Evolutionary conservation across 2,329 filamentous ascomycete genomes (phyloP).

Genomic region (Sarocladiaceae sp.): DNA sequence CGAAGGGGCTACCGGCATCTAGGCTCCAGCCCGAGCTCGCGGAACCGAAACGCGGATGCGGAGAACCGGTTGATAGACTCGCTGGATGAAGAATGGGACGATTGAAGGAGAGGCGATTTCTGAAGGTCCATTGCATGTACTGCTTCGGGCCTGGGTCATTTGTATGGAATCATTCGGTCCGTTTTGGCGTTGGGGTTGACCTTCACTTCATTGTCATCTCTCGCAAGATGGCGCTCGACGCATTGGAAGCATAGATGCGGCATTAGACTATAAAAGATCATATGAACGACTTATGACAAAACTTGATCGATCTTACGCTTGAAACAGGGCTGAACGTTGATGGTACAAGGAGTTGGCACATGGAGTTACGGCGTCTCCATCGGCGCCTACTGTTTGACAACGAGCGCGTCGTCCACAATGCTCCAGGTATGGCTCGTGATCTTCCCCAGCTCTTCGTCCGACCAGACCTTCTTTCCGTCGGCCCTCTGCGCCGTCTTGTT

Average conservation of each 20-base stretch:
- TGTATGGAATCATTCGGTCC: slow-evolving; percentile 1
- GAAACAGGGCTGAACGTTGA: too few relatives aligned
- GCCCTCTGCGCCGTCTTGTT: slow-evolving; percentile 22
- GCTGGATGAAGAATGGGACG: slow-evolving; percentile 95
- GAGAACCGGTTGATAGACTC: slow-evolving; percentile 95
- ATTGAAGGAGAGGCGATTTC: slow-evolving; percentile 37
- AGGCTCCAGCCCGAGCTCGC: slow-evolving; percentile 44
- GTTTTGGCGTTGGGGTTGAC: slow-evolving; percentile 1
- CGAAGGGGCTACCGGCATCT: slow-evolving; percentile 63
- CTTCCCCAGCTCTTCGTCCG: slow-evolving; percentile 20
- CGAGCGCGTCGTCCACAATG: slow-evolving; percentile 16
- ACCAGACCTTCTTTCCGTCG: slow-evolving; percentile 21
- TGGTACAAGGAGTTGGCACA: too few relatives aligned
- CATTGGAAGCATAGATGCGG: slow-evolving; percentile 1
- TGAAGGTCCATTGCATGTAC: too few relatives aligned
- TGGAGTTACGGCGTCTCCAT: too few relatives aligned
- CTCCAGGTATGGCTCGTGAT: slow-evolving; percentile 25
- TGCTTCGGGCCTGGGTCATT: background rate
- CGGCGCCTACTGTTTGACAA: background rate
- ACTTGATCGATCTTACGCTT: too few relatives aligned
- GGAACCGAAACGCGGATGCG: slow-evolving; percentile 57
- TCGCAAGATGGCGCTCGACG: background rate
- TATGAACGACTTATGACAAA: slow-evolving; percentile 3
- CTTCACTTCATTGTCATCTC: background rate
- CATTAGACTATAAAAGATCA: background rate